Conservation (phyloP, 2,329 filamentous ascomycete species). For the Monosporascus sp. region DNA sequence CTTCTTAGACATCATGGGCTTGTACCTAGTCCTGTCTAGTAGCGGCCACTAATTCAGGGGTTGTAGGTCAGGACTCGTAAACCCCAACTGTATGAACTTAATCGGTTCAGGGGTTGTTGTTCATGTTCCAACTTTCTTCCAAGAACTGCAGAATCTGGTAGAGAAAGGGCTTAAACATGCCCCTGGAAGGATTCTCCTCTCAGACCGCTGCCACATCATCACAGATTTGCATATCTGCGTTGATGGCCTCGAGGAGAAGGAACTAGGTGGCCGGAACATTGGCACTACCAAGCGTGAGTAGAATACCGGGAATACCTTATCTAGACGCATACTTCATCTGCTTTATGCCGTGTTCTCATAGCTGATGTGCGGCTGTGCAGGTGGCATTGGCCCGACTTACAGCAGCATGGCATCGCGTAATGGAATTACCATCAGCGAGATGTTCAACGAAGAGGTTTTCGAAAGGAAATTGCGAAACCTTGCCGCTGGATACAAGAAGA, state of each 20-base stretch:
- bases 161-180: constrained; percentile 52
- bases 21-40: not conserved
- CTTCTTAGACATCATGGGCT: not conserved
- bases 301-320: not conserved
- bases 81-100: constrained; percentile 65
- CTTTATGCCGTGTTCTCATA: not conserved
- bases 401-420: constrained; percentile 58
- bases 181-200: constrained; percentile 55
- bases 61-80: constrained; percentile 58
- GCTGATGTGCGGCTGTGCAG: not conserved
- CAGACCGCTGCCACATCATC: constrained; percentile 56
- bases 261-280: constrained; percentile 36
- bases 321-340: not conserved
- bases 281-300: constrained; percentile 33
- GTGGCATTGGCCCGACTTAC: constrained; percentile 36
- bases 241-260: constrained; percentile 60
- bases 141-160: constrained; percentile 56
- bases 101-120: constrained; percentile 60
- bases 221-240: constrained; percentile 60
- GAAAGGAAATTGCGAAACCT: constrained; percentile 60
- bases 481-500: constrained; percentile 57
- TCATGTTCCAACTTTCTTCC: constrained; percentile 55
- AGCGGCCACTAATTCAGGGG: not conserved
- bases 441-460: constrained; percentile 62
- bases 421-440: constrained; percentile 60